Evolutionary conservation across 768 basidiomycete species (phyloP), one percentile per base, ranked within the genome.

Genomic region (Lanmaoa pseudosensibilis): DNA sequence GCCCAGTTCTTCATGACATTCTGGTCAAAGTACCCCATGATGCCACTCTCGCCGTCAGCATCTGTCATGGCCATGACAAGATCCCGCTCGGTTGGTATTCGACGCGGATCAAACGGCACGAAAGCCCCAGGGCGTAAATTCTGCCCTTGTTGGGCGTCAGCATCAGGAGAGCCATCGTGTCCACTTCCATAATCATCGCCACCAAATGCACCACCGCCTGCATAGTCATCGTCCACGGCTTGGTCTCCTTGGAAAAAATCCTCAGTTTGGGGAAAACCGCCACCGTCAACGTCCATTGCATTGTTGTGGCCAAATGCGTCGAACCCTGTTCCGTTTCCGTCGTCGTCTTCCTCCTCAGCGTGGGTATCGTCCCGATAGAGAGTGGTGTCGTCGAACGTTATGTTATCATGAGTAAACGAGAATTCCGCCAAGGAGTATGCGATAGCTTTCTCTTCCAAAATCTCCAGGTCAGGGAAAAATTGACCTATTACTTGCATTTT

Each of bases 1-100:
- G 97, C 97, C 97, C 97, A 99, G 63, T 96, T 96, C 80, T 92
- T 96, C 64, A 87, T 78, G 65, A 90, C 81, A 58, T 78, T 84
- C 65, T 86, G 82, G 71, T 98, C 95, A 68, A 98, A 97, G 71
- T 96, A 97, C 65, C 95, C 94, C 67, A 88, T 77, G 73, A 88
- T 81, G 19, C 77, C 70, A 18, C 74, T 77, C 6, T 79, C 82
- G 2, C 77, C 81, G 54, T 90, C 84, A 3, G 76, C 81, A 48
- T 85, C 84, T 4, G 83, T 84, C 86, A 97, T 90, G 0, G 91
- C 91, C 80, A 98, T 83, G 48, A 94, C 82, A 30, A 96, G 77
- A 60, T 94, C 91, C 5, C 88, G 80, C 55, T 91, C 85, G 60
- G 84, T 87, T 8, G 88, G 87, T 43, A 80, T 78, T n/a, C 80